phyloP scores from a whole-genome alignment of 2,329 filamentous ascomycete species.

The Tetracladium maxilliforme region DNA sequence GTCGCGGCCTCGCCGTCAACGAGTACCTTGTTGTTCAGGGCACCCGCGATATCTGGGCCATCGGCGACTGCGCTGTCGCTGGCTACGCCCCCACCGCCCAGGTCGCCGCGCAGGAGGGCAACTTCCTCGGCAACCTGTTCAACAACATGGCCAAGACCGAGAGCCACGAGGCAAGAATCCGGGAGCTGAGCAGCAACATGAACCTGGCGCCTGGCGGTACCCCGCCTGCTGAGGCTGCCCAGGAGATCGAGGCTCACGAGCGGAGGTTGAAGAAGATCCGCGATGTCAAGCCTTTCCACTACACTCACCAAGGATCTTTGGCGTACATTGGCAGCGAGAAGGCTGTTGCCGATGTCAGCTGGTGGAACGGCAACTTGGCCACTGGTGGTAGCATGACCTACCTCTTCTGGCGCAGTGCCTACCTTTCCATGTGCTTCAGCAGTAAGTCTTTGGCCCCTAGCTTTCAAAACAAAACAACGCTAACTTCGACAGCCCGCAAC shows the following conservation, averaged over 20 bases:
- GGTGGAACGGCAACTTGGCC: constrained; percentile 94
- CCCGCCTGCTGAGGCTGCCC: constrained; percentile 49
- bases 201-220: constrained; percentile 44
- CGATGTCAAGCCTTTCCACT: constrained; percentile 94
- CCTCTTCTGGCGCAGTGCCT: constrained; percentile 95
- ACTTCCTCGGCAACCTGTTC: constrained; percentile 88
- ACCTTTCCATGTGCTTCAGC: constrained; percentile 99
- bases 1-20: constrained; percentile 89
- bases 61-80: constrained; percentile 92
- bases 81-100: constrained; percentile 97
- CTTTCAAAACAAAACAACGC: constrained; percentile 1
- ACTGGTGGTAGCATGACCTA: constrained; percentile 89
- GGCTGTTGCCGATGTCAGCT: constrained; percentile 92
- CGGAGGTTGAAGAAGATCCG: constrained; percentile 79
- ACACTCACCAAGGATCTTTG: constrained; percentile 92
- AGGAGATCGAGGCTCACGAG: constrained; percentile 74
- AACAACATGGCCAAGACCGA: constrained; percentile 98
- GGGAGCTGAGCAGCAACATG: constrained; percentile 46
- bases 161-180: constrained; percentile 61
- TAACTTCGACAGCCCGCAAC: constrained; percentile 57
- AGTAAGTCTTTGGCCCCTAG: constrained; percentile 45
- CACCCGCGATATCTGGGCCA: constrained; percentile 91
- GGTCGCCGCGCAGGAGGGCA: constrained; percentile 89
- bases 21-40: constrained; percentile 98
- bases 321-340: constrained; percentile 98